Conservation (phyloP, 1,284 basidiomycete species). For the Trichosporon sp. region DNA sequence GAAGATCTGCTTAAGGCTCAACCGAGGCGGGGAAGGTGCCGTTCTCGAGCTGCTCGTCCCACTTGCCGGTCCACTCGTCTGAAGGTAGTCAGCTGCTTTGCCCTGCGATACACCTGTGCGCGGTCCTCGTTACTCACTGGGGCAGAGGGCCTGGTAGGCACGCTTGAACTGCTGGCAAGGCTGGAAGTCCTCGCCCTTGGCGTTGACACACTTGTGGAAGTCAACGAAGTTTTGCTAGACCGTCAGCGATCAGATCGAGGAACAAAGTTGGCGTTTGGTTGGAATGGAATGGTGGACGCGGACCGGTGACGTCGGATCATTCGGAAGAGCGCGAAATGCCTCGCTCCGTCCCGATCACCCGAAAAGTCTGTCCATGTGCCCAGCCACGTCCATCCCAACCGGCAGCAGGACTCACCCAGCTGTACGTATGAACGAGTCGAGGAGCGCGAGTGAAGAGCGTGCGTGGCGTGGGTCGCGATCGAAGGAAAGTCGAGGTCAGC, state of each 20-base stretch:
- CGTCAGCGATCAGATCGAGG: background rate
- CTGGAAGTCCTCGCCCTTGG: conserved; percentile 95
- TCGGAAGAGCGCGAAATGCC: conserved; percentile 9
- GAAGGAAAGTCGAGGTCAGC: conserved; percentile 15
- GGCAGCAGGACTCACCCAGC: background rate
- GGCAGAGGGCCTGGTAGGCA: conserved; percentile 95
- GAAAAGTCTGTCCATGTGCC: background rate
- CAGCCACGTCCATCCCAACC: background rate
- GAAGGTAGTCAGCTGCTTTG: conserved; percentile 26
- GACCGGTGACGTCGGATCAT: background rate
- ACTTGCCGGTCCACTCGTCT: conserved; percentile 87
- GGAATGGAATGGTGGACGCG: background rate
- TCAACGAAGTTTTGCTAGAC: conserved; percentile 94
- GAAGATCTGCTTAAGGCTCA: conserved; percentile 62
- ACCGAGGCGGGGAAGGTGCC: conserved; percentile 89
- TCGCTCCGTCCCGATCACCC: background rate
- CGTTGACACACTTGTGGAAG: conserved; percentile 95
- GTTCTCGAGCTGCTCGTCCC: conserved; percentile 88
- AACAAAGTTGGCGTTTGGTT: background rate
- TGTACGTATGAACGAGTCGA: background rate
- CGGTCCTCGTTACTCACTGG: conserved; percentile 68
- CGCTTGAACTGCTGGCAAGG: conserved; percentile 99
- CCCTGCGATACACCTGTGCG: too few species aligned
- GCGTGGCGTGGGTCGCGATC: background rate
- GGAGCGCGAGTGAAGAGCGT: background rate